Conservation (phyloP, 1,139 yeast genomes). For the Yamadazyma friedrichii region DNA sequence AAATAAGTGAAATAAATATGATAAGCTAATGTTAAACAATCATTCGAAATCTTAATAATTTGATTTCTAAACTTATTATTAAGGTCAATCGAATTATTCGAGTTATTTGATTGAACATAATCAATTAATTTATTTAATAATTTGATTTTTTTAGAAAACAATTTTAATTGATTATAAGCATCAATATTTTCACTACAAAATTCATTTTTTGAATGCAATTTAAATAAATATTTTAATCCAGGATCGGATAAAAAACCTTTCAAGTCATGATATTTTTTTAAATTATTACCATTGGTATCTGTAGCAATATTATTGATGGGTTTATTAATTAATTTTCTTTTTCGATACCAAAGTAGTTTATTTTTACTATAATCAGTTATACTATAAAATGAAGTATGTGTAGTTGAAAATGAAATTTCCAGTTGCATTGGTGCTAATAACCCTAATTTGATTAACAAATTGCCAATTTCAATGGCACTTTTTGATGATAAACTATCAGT, state of each 20-base stretch:
- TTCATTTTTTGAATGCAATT: conserved; percentile 59
- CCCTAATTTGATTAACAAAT: conserved; percentile 50
- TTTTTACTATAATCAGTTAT: conserved; percentile 21
- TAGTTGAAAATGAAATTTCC: background rate
- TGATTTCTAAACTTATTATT: conserved; percentile 23
- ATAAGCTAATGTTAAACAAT: conserved; percentile 57
- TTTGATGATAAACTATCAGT: conserved; percentile 60
- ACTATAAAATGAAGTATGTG: conserved; percentile 18
- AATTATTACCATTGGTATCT: background rate
- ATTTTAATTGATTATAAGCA: conserved; percentile 60
- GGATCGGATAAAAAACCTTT: conserved; percentile 66
- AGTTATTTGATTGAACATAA: conserved; percentile 6
- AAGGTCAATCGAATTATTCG: conserved; percentile 10
- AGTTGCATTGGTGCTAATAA: conserved; percentile 32
- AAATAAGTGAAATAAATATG: conserved; percentile 67
- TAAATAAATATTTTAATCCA: conserved; percentile 69
- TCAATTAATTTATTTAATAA: conserved; percentile 20
- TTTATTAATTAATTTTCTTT: background rate
- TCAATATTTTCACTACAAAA: conserved; percentile 76
- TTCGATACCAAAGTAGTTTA: conserved; percentile 22
- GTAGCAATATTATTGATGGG: background rate
- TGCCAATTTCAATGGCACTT: conserved; percentile 64
- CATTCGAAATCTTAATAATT: conserved; percentile 43
- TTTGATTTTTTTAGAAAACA: conserved; percentile 27
- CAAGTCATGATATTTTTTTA: conserved; percentile 4